Evolutionary conservation across 768 basidiomycete species (phyloP).

Genomic region (Russula vinacea): DNA sequence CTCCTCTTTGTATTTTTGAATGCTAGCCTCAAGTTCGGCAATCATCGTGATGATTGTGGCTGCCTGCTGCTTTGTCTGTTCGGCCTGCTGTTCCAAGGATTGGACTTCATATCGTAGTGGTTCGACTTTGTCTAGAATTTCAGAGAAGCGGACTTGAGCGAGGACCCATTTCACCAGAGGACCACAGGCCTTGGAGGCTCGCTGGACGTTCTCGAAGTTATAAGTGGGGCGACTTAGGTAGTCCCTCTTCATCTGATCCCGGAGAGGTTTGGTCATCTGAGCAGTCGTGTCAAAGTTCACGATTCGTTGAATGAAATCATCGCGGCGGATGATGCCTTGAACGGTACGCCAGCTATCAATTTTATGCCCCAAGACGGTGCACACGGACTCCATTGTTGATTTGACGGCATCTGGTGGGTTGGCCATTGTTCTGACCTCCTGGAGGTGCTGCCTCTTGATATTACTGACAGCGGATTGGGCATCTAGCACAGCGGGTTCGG

Average conservation of each 20-base stretch:
- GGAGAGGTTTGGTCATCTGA: constrained; percentile 85
- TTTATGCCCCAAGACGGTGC: constrained; percentile 92
- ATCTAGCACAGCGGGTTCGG: constrained; percentile 94
- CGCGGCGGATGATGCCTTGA: constrained; percentile 91
- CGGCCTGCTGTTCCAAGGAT: constrained; percentile 87
- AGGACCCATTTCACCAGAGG: constrained; percentile 98
- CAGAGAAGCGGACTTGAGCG: constrained; percentile 95
- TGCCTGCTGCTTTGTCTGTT: constrained; percentile 93
- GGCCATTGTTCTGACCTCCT: constrained; percentile 97
- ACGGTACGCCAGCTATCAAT: constrained; percentile 97
- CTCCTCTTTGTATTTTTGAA: constrained; percentile 92
- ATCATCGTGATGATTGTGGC: constrained; percentile 88
- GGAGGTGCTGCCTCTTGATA: constrained; percentile 92
- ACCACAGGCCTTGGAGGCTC: constrained; percentile 94
- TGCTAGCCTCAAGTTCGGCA: constrained; percentile 86
- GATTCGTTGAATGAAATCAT: constrained; percentile 94
- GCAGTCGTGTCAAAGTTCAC: constrained; percentile 91
- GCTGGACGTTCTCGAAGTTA: constrained; percentile 93
- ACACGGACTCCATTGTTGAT: constrained; percentile 97
- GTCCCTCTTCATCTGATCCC: constrained; percentile 89
- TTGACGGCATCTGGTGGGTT: constrained; percentile 98
- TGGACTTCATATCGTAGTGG: constrained; percentile 94
- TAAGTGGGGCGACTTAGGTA: constrained; percentile 87
- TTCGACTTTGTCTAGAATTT: constrained; percentile 95
- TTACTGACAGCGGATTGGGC: constrained; percentile 95